These are phyloP conservation scores for Camellia granthamiana DNA, from an alignment of 148 eudicot species.

Conservation along the genomic window DNA sequence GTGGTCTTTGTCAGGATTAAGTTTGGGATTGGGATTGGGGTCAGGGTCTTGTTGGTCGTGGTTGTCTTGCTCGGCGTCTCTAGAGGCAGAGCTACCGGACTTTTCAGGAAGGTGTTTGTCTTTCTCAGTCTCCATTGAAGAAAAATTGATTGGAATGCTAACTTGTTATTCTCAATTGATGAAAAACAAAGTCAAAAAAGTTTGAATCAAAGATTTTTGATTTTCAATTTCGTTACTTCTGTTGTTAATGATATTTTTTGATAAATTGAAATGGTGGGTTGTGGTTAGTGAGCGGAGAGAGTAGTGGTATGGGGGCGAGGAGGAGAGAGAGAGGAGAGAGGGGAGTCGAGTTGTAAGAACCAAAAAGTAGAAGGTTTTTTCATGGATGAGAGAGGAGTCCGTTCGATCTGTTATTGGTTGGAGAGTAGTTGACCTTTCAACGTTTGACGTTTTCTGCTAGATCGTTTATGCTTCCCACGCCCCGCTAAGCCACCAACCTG, in stretches of 20 bases:
- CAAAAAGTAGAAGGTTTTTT: conserved; percentile 2
- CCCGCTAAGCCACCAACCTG: neutral
- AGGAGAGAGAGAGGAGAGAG: neutral
- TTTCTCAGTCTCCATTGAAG: conserved; percentile 30
- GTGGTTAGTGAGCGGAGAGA: neutral
- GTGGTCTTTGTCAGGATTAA: neutral
- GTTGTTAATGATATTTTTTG: neutral
- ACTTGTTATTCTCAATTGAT: neutral
- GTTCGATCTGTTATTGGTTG: conserved; percentile 12
- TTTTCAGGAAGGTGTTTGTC: conserved; percentile 22
- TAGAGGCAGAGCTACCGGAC: neutral
- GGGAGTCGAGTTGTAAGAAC: neutral
- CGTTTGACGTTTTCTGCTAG: neutral
- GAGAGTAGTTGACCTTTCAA: conserved; percentile 6
- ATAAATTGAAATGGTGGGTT: conserved; percentile 19
- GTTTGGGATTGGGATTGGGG: neutral
- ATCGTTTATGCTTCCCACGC: neutral
- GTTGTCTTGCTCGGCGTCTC: neutral
- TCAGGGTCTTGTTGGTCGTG: neutral
- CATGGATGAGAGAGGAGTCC: conserved; percentile 24
- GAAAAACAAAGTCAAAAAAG: neutral
- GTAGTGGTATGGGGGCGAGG: neutral
- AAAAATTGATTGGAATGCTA: no score
- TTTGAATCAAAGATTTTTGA: neutral
- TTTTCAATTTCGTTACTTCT: neutral